phyloP scores from a whole-genome alignment of 139 green algal genomes.

The Chlamydomonas sp. region DNA sequence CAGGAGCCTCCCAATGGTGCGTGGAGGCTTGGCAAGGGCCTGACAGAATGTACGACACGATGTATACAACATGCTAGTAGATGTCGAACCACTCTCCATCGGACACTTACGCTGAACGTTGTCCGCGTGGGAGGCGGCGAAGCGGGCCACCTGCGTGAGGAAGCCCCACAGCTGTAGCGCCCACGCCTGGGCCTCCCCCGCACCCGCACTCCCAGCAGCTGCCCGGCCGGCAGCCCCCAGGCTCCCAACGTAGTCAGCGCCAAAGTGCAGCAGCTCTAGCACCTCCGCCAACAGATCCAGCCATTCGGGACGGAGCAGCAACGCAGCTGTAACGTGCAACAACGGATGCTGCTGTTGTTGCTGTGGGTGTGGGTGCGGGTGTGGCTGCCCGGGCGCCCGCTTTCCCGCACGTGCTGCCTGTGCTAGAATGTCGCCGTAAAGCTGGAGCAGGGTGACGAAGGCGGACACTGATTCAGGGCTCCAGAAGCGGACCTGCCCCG shows the following conservation, averaged over 20 bases:
- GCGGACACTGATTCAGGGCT: conserved; percentile 15
- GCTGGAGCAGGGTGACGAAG: conserved; percentile 29
- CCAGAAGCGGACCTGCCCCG: conserved; percentile 28
- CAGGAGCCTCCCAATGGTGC: too few relatives aligned
- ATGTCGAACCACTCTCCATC: too few relatives aligned
- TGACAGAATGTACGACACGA: too few relatives aligned
- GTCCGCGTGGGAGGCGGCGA: conserved; percentile 10
- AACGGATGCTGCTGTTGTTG: conserved; percentile 8
- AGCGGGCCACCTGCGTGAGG: conserved; percentile 28
- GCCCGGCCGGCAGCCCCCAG: not conserved
- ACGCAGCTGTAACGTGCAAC: not conserved
- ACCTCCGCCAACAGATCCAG: conserved; percentile 38
- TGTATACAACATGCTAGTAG: too few relatives aligned
- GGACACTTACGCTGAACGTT: not conserved
- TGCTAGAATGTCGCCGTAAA: conserved; percentile 15
- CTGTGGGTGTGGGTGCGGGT: not conserved
- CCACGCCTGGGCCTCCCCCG: not conserved
- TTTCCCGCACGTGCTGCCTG: not conserved
- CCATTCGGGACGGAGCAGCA: conserved; percentile 39
- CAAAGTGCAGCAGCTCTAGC: conserved; percentile 46
- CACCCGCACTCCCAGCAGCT: too few relatives aligned
- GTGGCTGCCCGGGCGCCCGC: not conserved
- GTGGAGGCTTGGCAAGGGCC: too few relatives aligned
- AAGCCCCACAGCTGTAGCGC: conserved; percentile 36
- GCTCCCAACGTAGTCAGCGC: not conserved